Evolutionary conservation across 345 rosid genomes (phyloP).

Genomic region (Corchorus olitorius): DNA sequence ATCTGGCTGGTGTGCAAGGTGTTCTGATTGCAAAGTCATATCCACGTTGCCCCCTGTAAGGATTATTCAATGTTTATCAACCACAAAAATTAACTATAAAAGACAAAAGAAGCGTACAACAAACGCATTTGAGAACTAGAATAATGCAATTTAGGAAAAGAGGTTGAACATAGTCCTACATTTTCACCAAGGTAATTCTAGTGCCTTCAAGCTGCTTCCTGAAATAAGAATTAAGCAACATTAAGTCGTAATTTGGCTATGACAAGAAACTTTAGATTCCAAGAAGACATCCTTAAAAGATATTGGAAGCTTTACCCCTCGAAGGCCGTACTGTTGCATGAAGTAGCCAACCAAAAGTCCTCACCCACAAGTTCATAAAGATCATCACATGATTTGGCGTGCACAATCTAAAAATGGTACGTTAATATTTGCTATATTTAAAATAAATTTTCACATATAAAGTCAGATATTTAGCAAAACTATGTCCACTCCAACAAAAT

Average conservation of each 20-base stretch:
- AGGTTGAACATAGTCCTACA: slow-evolving; percentile 33
- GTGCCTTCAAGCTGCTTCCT: slow-evolving; percentile 97
- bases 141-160: background rate
- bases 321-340: slow-evolving; percentile 78
- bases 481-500: slow-evolving; percentile 12
- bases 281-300: slow-evolving; percentile 21
- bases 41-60: slow-evolving; percentile 64
- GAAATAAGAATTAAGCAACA: slow-evolving; percentile 34
- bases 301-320: slow-evolving; percentile 61
- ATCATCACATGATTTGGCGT: slow-evolving; percentile 76
- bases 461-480: background rate
- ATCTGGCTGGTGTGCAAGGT: slow-evolving; percentile 91
- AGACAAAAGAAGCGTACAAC: background rate
- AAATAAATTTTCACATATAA: slow-evolving; percentile 1
- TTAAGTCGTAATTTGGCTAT: slow-evolving; percentile 16
- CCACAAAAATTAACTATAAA: background rate
- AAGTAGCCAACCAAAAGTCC: slow-evolving; percentile 97
- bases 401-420: slow-evolving; percentile 54
- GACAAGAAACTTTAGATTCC: slow-evolving; percentile 11
- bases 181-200: slow-evolving; percentile 78
- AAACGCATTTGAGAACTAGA: background rate
- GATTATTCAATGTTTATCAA: slow-evolving; percentile 22
- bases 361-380: slow-evolving; percentile 81
- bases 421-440: slow-evolving; percentile 5
- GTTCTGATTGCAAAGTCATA: slow-evolving; percentile 88